These are phyloP conservation scores for Plasmodium cynomolgi DNA, from an alignment of 169 alveolate genomes.

Conservation along the genomic window DNA sequence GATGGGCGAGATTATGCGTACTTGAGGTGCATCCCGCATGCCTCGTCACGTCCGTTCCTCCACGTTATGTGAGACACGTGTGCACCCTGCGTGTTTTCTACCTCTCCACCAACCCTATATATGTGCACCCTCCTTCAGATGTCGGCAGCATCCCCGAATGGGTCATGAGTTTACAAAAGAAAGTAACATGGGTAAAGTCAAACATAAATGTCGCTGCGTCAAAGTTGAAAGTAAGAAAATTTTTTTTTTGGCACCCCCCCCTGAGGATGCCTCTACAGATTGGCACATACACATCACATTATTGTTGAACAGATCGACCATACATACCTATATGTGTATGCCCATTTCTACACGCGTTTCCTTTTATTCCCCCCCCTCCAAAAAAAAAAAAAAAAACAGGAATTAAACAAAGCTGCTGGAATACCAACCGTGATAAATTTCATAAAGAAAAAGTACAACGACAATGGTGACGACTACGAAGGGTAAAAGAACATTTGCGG, in stretches of 20 bases:
- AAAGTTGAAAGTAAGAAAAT: conserved; percentile 22
- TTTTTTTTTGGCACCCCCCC: background rate
- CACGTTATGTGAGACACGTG: background rate
- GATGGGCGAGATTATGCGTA: background rate
- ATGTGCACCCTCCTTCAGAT: conserved; percentile 32
- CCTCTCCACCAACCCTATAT: background rate
- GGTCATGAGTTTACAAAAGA: conserved; percentile 88
- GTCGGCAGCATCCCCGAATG: conserved; percentile 84
- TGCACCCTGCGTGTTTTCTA: background rate
- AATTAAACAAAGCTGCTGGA: conserved; percentile 62
- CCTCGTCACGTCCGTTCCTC: background rate
- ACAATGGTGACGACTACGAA: conserved; percentile 12
- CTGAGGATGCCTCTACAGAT: background rate
- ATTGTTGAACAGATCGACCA: background rate
- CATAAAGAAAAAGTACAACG: conserved; percentile 50
- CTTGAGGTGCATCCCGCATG: background rate
- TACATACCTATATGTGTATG: conserved; percentile 11
- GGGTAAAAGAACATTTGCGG: conserved; percentile 19
- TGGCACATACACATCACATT: background rate
- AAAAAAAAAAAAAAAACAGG: background rate
- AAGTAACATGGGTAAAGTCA: conserved; percentile 82
- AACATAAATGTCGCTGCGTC: conserved; percentile 74
- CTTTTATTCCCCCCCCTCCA: background rate
- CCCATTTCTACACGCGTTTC: background rate
- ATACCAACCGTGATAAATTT: conserved; percentile 44